These are phyloP conservation scores for Sporothrix luriei DNA, from an alignment of 2,329 filamentous ascomycete species.

Conservation along the genomic window DNA sequence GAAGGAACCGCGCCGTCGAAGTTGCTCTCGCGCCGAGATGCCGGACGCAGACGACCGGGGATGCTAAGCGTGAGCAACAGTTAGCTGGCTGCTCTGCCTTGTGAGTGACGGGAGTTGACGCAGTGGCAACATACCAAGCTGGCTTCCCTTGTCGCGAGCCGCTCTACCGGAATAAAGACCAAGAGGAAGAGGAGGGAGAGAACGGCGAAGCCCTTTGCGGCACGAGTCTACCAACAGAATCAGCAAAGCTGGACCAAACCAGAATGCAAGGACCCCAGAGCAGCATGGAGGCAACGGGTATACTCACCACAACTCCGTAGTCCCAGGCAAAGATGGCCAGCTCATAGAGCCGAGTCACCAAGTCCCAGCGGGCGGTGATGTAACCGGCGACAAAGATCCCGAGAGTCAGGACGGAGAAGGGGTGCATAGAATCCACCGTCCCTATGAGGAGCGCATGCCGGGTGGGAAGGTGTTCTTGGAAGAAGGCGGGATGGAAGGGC, in stretches of 20 bases:
- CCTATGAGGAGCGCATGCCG: slow-evolving; percentile 51
- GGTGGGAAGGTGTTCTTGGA: not conserved
- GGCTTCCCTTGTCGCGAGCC: slow-evolving; percentile 78
- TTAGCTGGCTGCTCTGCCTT: not conserved
- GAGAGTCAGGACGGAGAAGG: slow-evolving; percentile 92
- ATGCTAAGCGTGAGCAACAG: slow-evolving; percentile 59
- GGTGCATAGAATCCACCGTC: slow-evolving; percentile 77
- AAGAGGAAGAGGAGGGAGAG: slow-evolving; percentile 83
- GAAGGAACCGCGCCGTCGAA: slow-evolving; percentile 92
- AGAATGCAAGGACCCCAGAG: not conserved
- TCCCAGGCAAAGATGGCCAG: slow-evolving; percentile 97
- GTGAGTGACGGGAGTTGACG: not conserved
- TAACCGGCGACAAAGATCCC: slow-evolving; percentile 99
- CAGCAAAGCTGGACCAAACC: not conserved
- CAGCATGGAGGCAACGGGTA: not conserved
- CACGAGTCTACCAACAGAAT: slow-evolving; percentile 65
- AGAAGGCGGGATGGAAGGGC: not conserved
- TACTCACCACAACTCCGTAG: slow-evolving; percentile 88
- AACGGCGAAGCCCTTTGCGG: slow-evolving; percentile 79
- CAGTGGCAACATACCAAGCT: slow-evolving; percentile 64
- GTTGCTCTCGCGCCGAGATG: slow-evolving; percentile 92
- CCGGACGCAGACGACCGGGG: slow-evolving; percentile 75
- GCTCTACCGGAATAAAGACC: slow-evolving; percentile 80
- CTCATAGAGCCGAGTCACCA: slow-evolving; percentile 95
- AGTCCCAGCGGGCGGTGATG: slow-evolving; percentile 98